Base-by-base conservation (phyloP, 164 flowering plant genomes). In the Nymphaea colorata region DNA sequence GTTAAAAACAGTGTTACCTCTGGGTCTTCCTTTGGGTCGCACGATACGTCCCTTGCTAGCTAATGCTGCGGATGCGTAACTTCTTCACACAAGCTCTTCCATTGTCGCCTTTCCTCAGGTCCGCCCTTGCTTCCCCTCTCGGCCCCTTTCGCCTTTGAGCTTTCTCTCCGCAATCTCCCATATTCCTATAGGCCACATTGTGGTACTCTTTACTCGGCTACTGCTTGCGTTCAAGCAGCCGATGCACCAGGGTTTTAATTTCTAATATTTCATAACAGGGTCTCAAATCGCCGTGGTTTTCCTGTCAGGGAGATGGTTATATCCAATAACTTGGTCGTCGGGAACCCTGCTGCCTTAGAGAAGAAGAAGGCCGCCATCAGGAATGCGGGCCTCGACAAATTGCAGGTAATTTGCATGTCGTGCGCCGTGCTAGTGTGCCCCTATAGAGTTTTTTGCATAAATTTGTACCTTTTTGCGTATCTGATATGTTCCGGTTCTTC, bases 281-380 rank as follows among this genome's bases (percentile, higher is more conserved):
- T 51, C 15, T 51, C 57, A 15, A 8, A 51, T 51, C 57, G 10
- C 12, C 8, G 8, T 51, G 57, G 57, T 7, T 47, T 47, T 12
- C 55, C 55, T 47, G 55, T 47, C 12, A 6, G 5, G 11, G 55
- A 47, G 55, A 47, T 47, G 5, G 55, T 47, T 2, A 47, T 6
- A 7, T 7, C 55, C 11, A 5, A 47, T 6, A 7, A 12, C 11
- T 6, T 12, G 12, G 82, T 87, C 14, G 76, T 85, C 25, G 79
- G 62, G 47, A 83, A 88, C 71, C 72, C 74, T 5, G 73, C 67
- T 4, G 72, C 69, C 25, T 76, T 93, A 55, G 79, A 78, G 17
- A 67, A 69, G 60, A 90, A 88, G 74, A 84, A 82, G 41, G 53
- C 82, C 3, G 79, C 87, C 3, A 83, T 93, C 69, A 85, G 83